Conservation (phyloP, 176 grass and related monocot species). For the Oryza nivara region DNA sequence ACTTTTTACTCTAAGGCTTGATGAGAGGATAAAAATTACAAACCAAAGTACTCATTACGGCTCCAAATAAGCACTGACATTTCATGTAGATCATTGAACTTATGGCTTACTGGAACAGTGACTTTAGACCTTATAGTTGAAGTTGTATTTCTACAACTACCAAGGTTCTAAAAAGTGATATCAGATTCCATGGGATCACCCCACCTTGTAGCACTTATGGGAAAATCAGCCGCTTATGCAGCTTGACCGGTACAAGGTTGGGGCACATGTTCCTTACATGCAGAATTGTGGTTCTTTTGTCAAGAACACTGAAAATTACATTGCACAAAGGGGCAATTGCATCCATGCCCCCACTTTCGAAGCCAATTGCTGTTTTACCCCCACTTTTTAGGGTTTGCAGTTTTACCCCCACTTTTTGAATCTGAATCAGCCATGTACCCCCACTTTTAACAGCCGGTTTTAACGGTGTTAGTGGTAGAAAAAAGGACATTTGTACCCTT, state of each 20-base stretch:
- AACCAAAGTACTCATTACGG: constrained; percentile 2
- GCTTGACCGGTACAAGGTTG: neutral
- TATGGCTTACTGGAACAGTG: neutral
- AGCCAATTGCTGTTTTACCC: no score
- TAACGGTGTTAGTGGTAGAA: no score
- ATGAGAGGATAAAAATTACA: neutral
- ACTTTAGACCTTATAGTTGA: constrained; percentile 8
- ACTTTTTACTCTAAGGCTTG: neutral
- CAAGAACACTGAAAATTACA: neutral
- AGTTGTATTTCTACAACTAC: neutral
- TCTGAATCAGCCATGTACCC: no score
- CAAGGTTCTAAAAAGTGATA: neutral
- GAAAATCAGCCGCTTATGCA: neutral
- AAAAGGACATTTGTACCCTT: no score
- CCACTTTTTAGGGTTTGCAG: no score
- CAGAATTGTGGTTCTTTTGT: neutral
- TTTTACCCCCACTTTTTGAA: no score
- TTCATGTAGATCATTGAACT: constrained; percentile 1
- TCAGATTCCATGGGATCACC: neutral
- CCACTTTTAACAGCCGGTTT: no score
- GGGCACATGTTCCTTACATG: neutral
- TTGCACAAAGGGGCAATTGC: neutral
- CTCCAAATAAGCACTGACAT: constrained; percentile 20
- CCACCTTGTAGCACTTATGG: neutral
- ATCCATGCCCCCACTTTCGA: no score